Evolutionary conservation across 2,329 filamentous ascomycete genomes (phyloP).

Genomic region (Nemania sp.): DNA sequence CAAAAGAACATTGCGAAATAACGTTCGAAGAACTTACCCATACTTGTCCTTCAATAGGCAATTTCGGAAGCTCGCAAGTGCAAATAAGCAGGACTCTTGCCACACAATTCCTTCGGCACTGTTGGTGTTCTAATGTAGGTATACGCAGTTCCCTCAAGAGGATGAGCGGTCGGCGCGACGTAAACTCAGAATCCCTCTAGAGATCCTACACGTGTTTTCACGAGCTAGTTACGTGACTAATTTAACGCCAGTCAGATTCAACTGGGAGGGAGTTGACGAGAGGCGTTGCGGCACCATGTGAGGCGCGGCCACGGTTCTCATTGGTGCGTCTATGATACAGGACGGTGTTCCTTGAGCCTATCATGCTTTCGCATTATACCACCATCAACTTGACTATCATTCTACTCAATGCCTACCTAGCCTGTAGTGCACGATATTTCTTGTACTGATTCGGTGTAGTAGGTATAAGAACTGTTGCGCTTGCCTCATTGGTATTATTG

Average conservation of each 20-base stretch:
- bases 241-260: slow-evolving; percentile 3
- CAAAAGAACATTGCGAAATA: neutral
- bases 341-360: slow-evolving; percentile 6
- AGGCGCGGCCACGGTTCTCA: slow-evolving; percentile 13
- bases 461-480: neutral
- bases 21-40: slow-evolving; percentile 1
- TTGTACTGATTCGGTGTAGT: neutral
- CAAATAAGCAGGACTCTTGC: neutral
- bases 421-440: neutral
- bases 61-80: neutral
- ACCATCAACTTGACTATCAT: slow-evolving; percentile 12
- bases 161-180: neutral
- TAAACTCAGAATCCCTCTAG: slow-evolving; percentile 2
- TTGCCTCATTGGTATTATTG: neutral
- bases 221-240: slow-evolving; percentile 3
- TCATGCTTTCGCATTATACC: slow-evolving; percentile 10
- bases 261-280: slow-evolving; percentile 4
- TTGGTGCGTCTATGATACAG: slow-evolving; percentile 15
- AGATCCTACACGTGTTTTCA: neutral
- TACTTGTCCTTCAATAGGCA: slow-evolving; percentile 5
- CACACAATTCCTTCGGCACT: slow-evolving; percentile 18
- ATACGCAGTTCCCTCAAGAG: slow-evolving; percentile 4
- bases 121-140: neutral
- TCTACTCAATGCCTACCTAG: neutral
- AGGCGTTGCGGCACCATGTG: slow-evolving; percentile 22